Evolutionary conservation across 441 rosid genomes (phyloP), one percentile per base, ranked within the genome.

Genomic region (Rhodomyrtus psidioides): DNA sequence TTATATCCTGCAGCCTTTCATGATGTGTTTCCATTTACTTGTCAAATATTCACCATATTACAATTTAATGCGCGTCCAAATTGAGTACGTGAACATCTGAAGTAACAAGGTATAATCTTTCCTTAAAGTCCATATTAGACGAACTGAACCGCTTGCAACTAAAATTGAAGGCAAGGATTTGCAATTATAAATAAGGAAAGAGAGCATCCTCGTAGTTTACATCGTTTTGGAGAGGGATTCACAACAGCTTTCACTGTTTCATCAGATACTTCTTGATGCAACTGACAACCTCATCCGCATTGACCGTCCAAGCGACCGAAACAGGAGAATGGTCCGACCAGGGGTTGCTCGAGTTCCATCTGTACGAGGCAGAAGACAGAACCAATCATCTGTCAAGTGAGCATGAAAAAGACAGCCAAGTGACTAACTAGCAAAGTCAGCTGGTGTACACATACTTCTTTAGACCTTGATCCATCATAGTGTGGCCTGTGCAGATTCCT

Each of bases 381-480:
- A 28, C 53, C 51, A 79, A 42, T 28, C 15, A 57, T 53, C 53
- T 30, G 58, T 26, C 55, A 21, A 82, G 55, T 28, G 4, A 54
- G 62, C 46, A 39, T 23, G 53, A 49, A 21, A 39, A 16, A 75
- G 23, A 24, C 53, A 83, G 55, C 6, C 6, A 54, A 3, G 60
- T 75, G 26, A 54, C 24, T 12, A 13, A 53, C 27, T n/a, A n/a
- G 30, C 24, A 57, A 42, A n/a, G 81, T 27, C 0, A 53, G 76
- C 51, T 58, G 9, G 39, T 16, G 26, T 21, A 44, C 9, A 19
- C 91, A 0, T 83, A 97, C 98, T 51, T 92, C 89, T 93, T 96
- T 54, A 95, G 92, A 84, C 99, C 99, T 89, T 94, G 98, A 89
- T 97, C 99, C 96, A 97, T 89, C 75, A 97, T 89, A 1, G 99